A percentile compares a stretch with the other conserved stretches of the same genome.
These are phyloP conservation scores for Flagelloscypha sp. DNA, from an alignment of 768 basidiomycete species.

Conservation along the genomic window DNA sequence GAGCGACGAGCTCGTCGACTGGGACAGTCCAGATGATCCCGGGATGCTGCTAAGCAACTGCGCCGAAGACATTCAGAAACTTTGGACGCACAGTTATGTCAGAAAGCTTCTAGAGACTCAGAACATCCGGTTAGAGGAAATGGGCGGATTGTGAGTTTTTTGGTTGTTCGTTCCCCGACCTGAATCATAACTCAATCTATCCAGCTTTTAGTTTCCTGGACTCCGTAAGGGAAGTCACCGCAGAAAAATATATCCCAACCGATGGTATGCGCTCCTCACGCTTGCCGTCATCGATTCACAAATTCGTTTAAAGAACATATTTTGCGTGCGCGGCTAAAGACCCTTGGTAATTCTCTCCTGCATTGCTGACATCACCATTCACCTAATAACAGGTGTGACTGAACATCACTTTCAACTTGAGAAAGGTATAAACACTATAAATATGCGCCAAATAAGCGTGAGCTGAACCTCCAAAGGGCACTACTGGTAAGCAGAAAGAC, in stretches of 20 bases:
- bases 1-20: conserved; percentile 26
- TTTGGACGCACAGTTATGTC: conserved; percentile 57
- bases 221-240: conserved; percentile 52
- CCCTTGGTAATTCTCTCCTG: conserved; percentile 28
- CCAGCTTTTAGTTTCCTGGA: conserved; percentile 61
- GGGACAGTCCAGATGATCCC: conserved; percentile 48
- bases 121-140: conserved; percentile 55
- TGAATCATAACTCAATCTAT: conserved; percentile 2
- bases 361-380: background rate
- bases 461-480: too few species aligned
- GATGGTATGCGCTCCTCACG: conserved; percentile 38
- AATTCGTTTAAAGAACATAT: conserved; percentile 50
- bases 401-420: too few species aligned
- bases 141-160: conserved; percentile 60
- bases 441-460: too few species aligned
- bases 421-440: too few species aligned
- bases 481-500: too few species aligned
- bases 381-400: conserved; percentile 39
- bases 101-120: conserved; percentile 41
- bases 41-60: conserved; percentile 49
- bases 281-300: conserved; percentile 1
- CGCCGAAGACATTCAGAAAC: conserved; percentile 51
- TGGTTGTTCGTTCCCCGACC: background rate
- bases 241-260: conserved; percentile 53
- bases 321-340: conserved; percentile 62